Evolutionary conservation across 116 monocot genomes (phyloP), one percentile per base, ranked within the genome.

Genomic region (Zostera marina): DNA sequence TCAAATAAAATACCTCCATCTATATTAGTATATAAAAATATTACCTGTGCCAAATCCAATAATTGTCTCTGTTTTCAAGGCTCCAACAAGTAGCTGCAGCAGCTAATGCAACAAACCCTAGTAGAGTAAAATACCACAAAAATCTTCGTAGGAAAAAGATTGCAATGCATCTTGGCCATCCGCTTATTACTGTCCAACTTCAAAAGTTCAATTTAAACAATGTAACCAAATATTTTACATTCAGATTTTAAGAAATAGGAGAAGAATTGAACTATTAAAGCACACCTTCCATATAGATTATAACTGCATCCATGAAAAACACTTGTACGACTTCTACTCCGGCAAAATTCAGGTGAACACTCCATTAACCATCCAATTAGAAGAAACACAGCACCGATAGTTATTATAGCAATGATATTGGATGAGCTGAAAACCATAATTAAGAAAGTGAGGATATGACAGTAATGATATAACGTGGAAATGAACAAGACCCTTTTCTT

Each of bases 31-130:
- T 17, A 10, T n/a, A n/a, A n/a, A n/a, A n/a, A n/a, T 55, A 64
- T 11, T 73, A 88, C 94, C 94, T 94, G 49, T 94, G 94, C 94
- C 94, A 94, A 68, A 88, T 80, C 94, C 88, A 94, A 68, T 94
- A 94, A 62, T 16, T 85, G 54, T 69, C 43, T 51, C 67, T 77
- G 26, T 63, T 76, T 77, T 94, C 94, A 23, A 85, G 68, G 56
- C 63, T 76, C 94, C 94, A 84, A 68, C 88, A 73, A 56, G 73
- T 72, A 58, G 60, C 94, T 13, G 94, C 94, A 56, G 75, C 84
- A 67, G 73, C 57, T 62, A 94, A 73, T 60, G 65, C 44, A 42
- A 80, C 40, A 66, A 88, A 94, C 11, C 88, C 94, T 70, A 85
- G 54, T 26, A 85, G 8, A n/a, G 85, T 12, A 63, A 68, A 77